phyloP scores from a whole-genome alignment of 148 eudicot species.

The Camellia sinensis region DNA sequence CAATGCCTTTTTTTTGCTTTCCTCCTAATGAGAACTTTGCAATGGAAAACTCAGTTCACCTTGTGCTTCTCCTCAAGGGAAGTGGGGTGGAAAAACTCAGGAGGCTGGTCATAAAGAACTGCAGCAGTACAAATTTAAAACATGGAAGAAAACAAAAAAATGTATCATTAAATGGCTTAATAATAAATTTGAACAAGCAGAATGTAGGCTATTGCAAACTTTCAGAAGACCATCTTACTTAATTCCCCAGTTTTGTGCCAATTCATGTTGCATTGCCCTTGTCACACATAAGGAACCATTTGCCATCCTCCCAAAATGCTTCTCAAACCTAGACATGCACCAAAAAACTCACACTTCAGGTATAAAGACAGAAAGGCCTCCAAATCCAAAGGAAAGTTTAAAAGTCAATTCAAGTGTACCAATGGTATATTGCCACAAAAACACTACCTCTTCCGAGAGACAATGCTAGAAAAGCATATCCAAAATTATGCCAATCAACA shows the following conservation, averaged over 20 bases:
- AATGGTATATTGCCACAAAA: too few relatives aligned
- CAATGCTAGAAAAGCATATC: too few relatives aligned
- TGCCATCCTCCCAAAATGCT: constrained; percentile 81
- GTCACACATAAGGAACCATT: constrained; percentile 95
- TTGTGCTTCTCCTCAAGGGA: constrained; percentile 78
- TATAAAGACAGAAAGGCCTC: constrained; percentile 2
- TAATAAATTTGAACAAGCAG: too few relatives aligned
- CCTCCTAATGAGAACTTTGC: not conserved
- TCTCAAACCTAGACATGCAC: constrained; percentile 63
- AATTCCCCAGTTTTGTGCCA: too few relatives aligned
- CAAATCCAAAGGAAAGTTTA: constrained; percentile 1
- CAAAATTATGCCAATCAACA: too few relatives aligned
- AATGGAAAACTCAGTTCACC: constrained; percentile 35
- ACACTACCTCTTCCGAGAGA: too few relatives aligned
- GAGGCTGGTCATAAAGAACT: constrained; percentile 95
- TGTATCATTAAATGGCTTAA: constrained; percentile 49
- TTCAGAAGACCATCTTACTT: too few relatives aligned
- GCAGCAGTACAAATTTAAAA: constrained; percentile 46
- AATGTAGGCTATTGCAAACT: too few relatives aligned
- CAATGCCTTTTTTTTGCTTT: not conserved
- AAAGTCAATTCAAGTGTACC: too few relatives aligned
- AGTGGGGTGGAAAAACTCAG: constrained; percentile 84
- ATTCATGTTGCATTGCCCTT: too few relatives aligned
- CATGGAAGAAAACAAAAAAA: constrained; percentile 7
- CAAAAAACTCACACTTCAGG: constrained; percentile 18